Conservation (phyloP, 1,284 basidiomycete genomes). For the Malassezia nana region DNA sequence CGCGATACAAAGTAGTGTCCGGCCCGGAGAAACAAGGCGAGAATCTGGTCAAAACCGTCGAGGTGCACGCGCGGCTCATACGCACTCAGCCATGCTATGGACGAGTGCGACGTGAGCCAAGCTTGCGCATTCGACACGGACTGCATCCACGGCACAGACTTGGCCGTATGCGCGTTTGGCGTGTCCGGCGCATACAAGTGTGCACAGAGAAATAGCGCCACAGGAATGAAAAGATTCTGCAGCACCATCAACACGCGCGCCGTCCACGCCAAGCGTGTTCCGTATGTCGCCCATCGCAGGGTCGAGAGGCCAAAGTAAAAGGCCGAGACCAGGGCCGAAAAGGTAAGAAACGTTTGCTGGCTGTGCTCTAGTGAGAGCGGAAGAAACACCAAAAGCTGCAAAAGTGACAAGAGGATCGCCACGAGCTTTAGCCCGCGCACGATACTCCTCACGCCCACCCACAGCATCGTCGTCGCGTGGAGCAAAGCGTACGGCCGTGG, state of each 20-base stretch:
- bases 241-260: slow-evolving; percentile 34
- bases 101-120: background rate
- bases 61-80: background rate
- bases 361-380: slow-evolving; percentile 44
- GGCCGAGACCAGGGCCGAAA: slow-evolving; percentile 41
- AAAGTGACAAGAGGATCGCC: slow-evolving; percentile 15
- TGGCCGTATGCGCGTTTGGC: background rate
- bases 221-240: slow-evolving; percentile 42
- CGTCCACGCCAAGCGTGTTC: slow-evolving; percentile 29
- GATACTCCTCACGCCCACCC: background rate
- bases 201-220: slow-evolving; percentile 38
- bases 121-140: slow-evolving; percentile 7
- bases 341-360: slow-evolving; percentile 43
- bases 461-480: slow-evolving; percentile 2
- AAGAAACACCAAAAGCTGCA: slow-evolving; percentile 45
- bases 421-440: slow-evolving; percentile 4
- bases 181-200: slow-evolving; percentile 35
- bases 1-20: slow-evolving; percentile 29
- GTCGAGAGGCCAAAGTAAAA: slow-evolving; percentile 43
- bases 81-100: background rate
- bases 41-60: background rate
- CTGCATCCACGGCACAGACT: slow-evolving; percentile 10
- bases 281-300: slow-evolving; percentile 25
- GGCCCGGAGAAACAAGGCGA: slow-evolving; percentile 9
- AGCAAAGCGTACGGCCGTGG: background rate